Percentiles rank a stretch among this genome's conserved stretches.
These are phyloP conservation scores for Globisporangium canariense DNA, from an alignment of 352 stramenopile species.

Conservation along the genomic window DNA sequence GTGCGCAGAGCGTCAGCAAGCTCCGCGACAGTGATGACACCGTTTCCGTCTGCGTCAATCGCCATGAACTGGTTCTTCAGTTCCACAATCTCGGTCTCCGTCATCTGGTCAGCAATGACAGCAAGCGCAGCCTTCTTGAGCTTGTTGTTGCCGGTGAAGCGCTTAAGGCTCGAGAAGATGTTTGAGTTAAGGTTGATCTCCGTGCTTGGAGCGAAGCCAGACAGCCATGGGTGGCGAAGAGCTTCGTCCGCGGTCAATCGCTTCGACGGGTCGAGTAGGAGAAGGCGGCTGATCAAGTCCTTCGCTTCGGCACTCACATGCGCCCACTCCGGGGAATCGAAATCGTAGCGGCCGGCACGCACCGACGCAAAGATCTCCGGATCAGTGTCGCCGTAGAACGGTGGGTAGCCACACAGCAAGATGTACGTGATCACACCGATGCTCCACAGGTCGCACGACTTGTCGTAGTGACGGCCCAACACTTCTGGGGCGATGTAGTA, in stretches of 20 bases:
- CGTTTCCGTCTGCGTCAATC: slow-evolving; percentile 82
- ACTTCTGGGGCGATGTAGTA: slow-evolving; percentile 96
- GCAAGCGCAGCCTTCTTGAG: slow-evolving; percentile 86
- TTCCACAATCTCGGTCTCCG: slow-evolving; percentile 77
- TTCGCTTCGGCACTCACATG: slow-evolving; percentile 88
- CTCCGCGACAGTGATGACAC: slow-evolving; percentile 89
- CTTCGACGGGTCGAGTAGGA: slow-evolving; percentile 91
- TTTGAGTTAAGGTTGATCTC: slow-evolving; percentile 78
- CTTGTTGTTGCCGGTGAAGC: slow-evolving; percentile 88
- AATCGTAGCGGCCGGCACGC: slow-evolving; percentile 77
- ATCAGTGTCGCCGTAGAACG: slow-evolving; percentile 95
- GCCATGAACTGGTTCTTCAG: slow-evolving; percentile 87
- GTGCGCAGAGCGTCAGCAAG: slow-evolving; percentile 73
- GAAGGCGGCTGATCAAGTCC: slow-evolving; percentile 92
- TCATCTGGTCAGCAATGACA: slow-evolving; percentile 86
- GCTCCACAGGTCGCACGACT: slow-evolving; percentile 95
- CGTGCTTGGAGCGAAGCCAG: slow-evolving; percentile 67
- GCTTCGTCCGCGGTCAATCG: slow-evolving; percentile 91
- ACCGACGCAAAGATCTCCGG: slow-evolving; percentile 87
- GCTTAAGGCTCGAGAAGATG: slow-evolving; percentile 85
- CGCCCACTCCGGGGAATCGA: slow-evolving; percentile 83
- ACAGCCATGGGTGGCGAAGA: slow-evolving; percentile 80
- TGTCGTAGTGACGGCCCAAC: slow-evolving; percentile 93
- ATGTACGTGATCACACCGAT: slow-evolving; percentile 97
- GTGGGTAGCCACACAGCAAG: slow-evolving; percentile 93